A percentile compares a stretch with the other conserved stretches of the same genome.
Evolutionary conservation across 2,329 filamentous ascomycete species (phyloP).

Genomic region (Didymella lethalis): DNA sequence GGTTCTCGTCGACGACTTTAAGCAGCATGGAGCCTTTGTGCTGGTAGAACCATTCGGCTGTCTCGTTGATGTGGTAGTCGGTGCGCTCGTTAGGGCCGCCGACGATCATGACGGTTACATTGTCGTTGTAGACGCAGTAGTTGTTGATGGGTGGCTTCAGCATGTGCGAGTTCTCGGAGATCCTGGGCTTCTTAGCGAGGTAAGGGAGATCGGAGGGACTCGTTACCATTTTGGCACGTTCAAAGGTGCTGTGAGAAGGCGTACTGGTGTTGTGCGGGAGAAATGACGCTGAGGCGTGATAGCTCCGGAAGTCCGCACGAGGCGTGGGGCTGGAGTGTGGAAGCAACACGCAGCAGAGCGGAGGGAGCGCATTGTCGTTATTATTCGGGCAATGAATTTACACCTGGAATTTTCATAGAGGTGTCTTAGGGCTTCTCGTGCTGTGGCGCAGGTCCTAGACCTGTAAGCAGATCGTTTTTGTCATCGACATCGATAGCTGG

Average conservation of each 20-base stretch:
- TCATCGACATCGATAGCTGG: constrained; percentile 11
- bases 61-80: constrained; percentile 98
- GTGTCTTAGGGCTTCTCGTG: not conserved
- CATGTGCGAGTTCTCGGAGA: constrained; percentile 89
- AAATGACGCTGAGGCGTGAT: constrained; percentile 34
- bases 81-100: constrained; percentile 95
- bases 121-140: constrained; percentile 91
- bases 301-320: constrained; percentile 25
- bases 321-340: constrained; percentile 23
- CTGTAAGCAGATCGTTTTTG: constrained; percentile 12
- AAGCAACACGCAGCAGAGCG: constrained; percentile 26
- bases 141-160: constrained; percentile 96
- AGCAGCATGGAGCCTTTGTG: constrained; percentile 92
- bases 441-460: constrained; percentile 8
- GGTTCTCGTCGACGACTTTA: constrained; percentile 77
- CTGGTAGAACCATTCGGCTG: constrained; percentile 98
- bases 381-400: constrained; percentile 6
- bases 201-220: not conserved
- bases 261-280: constrained; percentile 32
- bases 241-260: constrained; percentile 43
- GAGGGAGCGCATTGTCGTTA: constrained; percentile 30
- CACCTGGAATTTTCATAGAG: not conserved
- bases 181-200: constrained; percentile 64
- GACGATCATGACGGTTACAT: constrained; percentile 89
- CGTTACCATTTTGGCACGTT: constrained; percentile 54